Percentiles rank a stretch among this genome's conserved stretches.
Conservation (phyloP, 495 filamentous ascomycete species). For the Rhypophila decipiens region DNA sequence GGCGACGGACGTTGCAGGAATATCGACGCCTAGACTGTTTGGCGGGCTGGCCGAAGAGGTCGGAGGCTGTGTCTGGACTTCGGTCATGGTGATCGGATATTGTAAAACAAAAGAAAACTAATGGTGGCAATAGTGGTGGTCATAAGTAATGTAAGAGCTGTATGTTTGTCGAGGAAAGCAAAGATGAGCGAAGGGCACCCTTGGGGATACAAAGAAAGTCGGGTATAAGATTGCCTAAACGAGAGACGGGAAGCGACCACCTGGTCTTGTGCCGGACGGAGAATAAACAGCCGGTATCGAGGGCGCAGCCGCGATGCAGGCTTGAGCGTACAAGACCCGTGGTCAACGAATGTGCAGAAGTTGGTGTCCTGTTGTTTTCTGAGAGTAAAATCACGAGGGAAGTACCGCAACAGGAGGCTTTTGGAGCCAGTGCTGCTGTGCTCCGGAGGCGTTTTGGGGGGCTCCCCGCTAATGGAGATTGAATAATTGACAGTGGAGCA, state of each 20-base stretch:
- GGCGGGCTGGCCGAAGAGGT: slow-evolving; percentile 12
- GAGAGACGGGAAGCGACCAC: slow-evolving; percentile 1
- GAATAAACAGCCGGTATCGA: slow-evolving; percentile 8
- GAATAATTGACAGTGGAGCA: no score
- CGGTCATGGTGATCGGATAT: slow-evolving; percentile 17
- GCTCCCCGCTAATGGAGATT: no score
- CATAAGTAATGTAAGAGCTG: not conserved
- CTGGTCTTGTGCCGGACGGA: slow-evolving; percentile 3
- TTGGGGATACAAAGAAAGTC: slow-evolving; percentile 5
- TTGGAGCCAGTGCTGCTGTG: no score
- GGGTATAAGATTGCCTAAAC: not conserved
- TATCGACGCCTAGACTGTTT: slow-evolving; percentile 9
- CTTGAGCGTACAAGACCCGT: no score
- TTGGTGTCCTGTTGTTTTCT: no score
- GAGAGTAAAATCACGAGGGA: no score
- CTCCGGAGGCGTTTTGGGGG: no score
- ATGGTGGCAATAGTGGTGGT: slow-evolving; percentile 3
- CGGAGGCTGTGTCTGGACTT: slow-evolving; percentile 21
- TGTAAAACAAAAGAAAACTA: slow-evolving; percentile 7
- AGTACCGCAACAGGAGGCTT: no score
- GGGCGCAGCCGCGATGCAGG: slow-evolving; percentile 11
- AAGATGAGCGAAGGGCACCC: slow-evolving; percentile 20
- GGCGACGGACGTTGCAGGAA: slow-evolving; percentile 17
- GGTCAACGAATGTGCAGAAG: no score
- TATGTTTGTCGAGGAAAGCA: slow-evolving; percentile 3